Evolutionary conservation across 176 grass and related monocot genomes (phyloP).

Genomic region (Tuctoria greenei): DNA sequence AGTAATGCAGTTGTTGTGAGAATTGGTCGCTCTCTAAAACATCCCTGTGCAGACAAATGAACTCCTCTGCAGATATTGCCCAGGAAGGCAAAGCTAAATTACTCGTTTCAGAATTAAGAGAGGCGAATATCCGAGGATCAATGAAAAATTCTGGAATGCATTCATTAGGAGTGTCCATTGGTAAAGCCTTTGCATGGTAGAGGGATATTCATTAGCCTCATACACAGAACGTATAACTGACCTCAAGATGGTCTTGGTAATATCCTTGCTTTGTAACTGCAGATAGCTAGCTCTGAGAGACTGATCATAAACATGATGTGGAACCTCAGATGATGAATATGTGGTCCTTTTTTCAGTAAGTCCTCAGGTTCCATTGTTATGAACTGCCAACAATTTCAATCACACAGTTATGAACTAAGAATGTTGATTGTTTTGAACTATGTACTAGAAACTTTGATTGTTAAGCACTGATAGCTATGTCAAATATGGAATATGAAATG

Average conservation of each 20-base stretch:
- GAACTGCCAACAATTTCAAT: too few relatives aligned
- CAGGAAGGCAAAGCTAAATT: conserved; percentile 86
- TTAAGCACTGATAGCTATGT: too few relatives aligned
- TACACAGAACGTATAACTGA: conserved; percentile 86
- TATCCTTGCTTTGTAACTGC: conserved; percentile 98
- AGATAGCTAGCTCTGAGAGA: conserved; percentile 93
- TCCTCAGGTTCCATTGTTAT: too few relatives aligned
- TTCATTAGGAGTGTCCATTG: conserved; percentile 97
- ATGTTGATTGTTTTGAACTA: too few relatives aligned
- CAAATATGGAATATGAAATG: too few relatives aligned
- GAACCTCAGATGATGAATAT: conserved; percentile 86
- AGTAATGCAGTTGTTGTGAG: conserved; percentile 80
- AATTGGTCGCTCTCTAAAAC: conserved; percentile 80
- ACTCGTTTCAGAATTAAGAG: conserved; percentile 89
- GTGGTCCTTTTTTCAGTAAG: too few relatives aligned
- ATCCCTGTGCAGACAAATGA: conserved; percentile 82
- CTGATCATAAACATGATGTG: conserved; percentile 96
- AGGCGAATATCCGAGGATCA: conserved; percentile 77
- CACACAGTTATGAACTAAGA: too few relatives aligned
- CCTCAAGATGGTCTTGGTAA: conserved; percentile 73
- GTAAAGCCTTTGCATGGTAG: conserved; percentile 90
- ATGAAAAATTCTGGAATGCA: conserved; percentile 96
- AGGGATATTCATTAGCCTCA: conserved; percentile 95
- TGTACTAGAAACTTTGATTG: too few relatives aligned
- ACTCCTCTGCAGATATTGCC: conserved; percentile 71